Percentiles rank a stretch among this genome's conserved stretches.
phyloP scores from a whole-genome alignment of 1,139 yeast genomes.

The Meyerozyma athensensis region DNA sequence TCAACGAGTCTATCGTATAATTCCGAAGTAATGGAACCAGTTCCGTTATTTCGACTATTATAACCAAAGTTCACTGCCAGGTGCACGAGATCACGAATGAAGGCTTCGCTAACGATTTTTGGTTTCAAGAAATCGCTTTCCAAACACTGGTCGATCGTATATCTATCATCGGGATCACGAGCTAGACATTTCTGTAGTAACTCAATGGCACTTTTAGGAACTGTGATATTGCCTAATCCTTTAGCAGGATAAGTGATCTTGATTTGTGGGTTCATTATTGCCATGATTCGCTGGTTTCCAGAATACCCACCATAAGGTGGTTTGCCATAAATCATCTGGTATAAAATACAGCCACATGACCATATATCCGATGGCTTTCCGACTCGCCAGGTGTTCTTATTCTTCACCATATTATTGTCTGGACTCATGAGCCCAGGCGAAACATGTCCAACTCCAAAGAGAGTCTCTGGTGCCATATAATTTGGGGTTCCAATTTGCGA shows the following conservation, averaged over 20 bases:
- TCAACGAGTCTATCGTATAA: slow-evolving; percentile 41
- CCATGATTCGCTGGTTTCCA: slow-evolving; percentile 76
- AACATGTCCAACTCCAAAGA: slow-evolving; percentile 54
- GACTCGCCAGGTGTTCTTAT: slow-evolving; percentile 65
- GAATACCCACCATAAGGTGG: slow-evolving; percentile 85
- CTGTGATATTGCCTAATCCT: slow-evolving; percentile 59
- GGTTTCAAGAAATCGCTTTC: slow-evolving; percentile 63
- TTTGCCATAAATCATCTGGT: slow-evolving; percentile 90
- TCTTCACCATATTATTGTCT: slow-evolving; percentile 5
- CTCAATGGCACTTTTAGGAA: slow-evolving; percentile 67
- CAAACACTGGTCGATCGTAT: slow-evolving; percentile 62
- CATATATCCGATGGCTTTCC: slow-evolving; percentile 96
- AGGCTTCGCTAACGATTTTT: slow-evolving; percentile 60
- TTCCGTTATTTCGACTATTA: slow-evolving; percentile 31
- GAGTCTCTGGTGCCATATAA: slow-evolving; percentile 97
- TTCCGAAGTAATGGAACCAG: slow-evolving; percentile 32
- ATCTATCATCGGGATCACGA: slow-evolving; percentile 66
- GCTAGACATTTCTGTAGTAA: slow-evolving; percentile 68
- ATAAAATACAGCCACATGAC: slow-evolving; percentile 96
- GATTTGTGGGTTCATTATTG: slow-evolving; percentile 85
- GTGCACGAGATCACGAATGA: slow-evolving; percentile 66
- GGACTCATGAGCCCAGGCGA: slow-evolving; percentile 21
- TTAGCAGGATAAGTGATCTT: slow-evolving; percentile 62
- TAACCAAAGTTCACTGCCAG: slow-evolving; percentile 72
- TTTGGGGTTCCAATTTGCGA: slow-evolving; percentile 94